Evolutionary conservation across 805 yeast genomes (phyloP), one percentile per base, ranked within the genome.

Genomic region (Pichia rugopelliculosa): DNA sequence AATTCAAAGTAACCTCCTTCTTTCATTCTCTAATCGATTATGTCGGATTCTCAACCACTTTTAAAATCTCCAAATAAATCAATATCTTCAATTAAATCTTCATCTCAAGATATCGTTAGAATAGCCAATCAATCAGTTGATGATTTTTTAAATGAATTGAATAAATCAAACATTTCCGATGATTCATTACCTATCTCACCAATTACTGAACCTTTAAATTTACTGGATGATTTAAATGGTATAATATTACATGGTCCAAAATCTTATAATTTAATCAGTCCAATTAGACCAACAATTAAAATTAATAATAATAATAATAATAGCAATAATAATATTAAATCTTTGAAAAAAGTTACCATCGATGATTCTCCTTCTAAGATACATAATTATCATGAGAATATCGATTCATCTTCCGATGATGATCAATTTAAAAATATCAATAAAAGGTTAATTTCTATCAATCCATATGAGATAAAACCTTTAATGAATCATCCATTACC

Each of bases 321-420:
- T 6, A 30, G 5, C n/a, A 30, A n/a, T 30, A 10, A 30, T n/a
- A 11, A n/a, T 4, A 30, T 6, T 10, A 59, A 55, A 38, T 48
- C 55, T 15, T 57, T 71, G 0, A 66, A 61, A 44, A 70, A 67
- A 45, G 74, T 71, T 8, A 62, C 62, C 22, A 69, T 71, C 37
- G 71, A 69, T 44, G 48, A 54, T 6, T 61, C 70, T 1, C 72
- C 74, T 3, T 70, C 72, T 43, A 65, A 65, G 49, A 59, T 67
- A 7, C 44, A 52, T 39, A 64, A 58, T 4, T 55, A 53, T 11
- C 56, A 57, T 8, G 58, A n/a, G n/a, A n/a, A n/a, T n/a, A n/a
- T 53, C 17, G 57, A 51, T 17, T 47, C 43, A 24, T 42, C 42
- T 18, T 39, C 41, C 23, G 36, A 41, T 15, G 39, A 30, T 42